Evolutionary conservation across 164 flowering plant species (phyloP).

Genomic region (Vitis vinifera): DNA sequence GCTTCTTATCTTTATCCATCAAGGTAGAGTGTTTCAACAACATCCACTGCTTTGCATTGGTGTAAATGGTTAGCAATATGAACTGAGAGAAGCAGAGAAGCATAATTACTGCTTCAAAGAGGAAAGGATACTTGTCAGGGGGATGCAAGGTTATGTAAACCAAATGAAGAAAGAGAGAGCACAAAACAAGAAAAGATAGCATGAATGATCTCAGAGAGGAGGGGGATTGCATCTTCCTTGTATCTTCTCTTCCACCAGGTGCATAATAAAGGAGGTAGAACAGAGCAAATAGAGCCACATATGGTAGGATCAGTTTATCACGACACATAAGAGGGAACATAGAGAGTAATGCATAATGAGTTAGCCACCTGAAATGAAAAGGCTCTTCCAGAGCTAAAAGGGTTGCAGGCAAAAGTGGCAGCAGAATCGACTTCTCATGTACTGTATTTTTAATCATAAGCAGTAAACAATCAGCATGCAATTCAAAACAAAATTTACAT

Average conservation of each 20-base stretch:
- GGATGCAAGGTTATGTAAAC: conserved; percentile 59
- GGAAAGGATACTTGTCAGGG: conserved; percentile 75
- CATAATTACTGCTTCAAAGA: conserved; percentile 89
- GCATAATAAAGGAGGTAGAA: conserved; percentile 48
- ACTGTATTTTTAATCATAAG: conserved; percentile 44
- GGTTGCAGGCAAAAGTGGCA: conserved; percentile 91
- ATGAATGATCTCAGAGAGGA: conserved; percentile 14
- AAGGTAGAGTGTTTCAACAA: conserved; percentile 16
- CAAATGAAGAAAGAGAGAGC: conserved; percentile 60
- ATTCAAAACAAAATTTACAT: neutral
- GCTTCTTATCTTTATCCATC: conserved; percentile 36
- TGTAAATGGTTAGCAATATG: conserved; percentile 39
- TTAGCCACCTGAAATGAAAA: conserved; percentile 54
- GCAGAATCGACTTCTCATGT: conserved; percentile 89
- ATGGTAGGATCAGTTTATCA: conserved; percentile 70
- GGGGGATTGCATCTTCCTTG: conserved; percentile 6
- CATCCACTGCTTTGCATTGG: conserved; percentile 70
- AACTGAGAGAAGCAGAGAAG: conserved; percentile 75
- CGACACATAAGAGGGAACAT: conserved; percentile 89
- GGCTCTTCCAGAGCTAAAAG: conserved; percentile 79
- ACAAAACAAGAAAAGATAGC: conserved; percentile 25
- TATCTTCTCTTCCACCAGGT: conserved; percentile 32
- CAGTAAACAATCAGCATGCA: neutral
- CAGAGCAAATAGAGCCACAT: conserved; percentile 52
- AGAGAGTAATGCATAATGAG: conserved; percentile 65